Evolutionary conservation across 352 stramenopile species (phyloP).

Genomic region (Globisporangium camurandrum): DNA sequence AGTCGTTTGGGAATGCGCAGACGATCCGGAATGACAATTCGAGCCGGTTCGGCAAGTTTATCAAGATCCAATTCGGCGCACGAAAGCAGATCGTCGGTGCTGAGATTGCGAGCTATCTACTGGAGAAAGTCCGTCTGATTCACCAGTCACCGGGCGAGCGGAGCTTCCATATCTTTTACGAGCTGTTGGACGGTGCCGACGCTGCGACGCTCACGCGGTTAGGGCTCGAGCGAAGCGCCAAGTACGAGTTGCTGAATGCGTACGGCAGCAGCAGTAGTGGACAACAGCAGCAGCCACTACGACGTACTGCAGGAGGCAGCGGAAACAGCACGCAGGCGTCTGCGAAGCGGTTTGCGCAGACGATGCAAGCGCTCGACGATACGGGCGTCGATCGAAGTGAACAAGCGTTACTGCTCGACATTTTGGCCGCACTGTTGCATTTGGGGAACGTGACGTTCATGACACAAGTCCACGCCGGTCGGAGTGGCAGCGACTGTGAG

Average conservation of each 20-base stretch:
- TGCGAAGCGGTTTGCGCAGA: constrained; percentile 50
- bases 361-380: constrained; percentile 67
- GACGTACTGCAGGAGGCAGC: too few species aligned
- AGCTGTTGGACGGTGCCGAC: constrained; percentile 83
- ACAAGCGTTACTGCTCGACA: constrained; percentile 47
- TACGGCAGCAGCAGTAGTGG: too few species aligned
- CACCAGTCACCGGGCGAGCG: constrained; percentile 89
- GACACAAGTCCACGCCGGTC: constrained; percentile 9
- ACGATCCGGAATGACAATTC: constrained; percentile 97
- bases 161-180: constrained; percentile 96
- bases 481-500: too few species aligned
- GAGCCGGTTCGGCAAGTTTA: constrained; percentile 94
- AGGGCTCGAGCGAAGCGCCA: constrained; percentile 42
- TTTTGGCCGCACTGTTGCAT: constrained; percentile 91
- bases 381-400: constrained; percentile 53
- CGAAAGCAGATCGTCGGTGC: constrained; percentile 85
- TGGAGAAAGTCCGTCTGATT: constrained; percentile 95
- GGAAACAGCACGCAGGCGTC: constrained; percentile 41
- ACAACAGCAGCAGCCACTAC: too few species aligned
- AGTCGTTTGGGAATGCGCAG: constrained; percentile 96
- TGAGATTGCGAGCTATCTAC: constrained; percentile 94
- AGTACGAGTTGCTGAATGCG: constrained; percentile 87
- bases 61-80: constrained; percentile 89
- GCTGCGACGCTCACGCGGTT: constrained; percentile 58
- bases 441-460: constrained; percentile 92